These are phyloP conservation scores for Penicillium sp. DNA, from an alignment of 2,329 filamentous ascomycete genomes.

Conservation along the genomic window DNA sequence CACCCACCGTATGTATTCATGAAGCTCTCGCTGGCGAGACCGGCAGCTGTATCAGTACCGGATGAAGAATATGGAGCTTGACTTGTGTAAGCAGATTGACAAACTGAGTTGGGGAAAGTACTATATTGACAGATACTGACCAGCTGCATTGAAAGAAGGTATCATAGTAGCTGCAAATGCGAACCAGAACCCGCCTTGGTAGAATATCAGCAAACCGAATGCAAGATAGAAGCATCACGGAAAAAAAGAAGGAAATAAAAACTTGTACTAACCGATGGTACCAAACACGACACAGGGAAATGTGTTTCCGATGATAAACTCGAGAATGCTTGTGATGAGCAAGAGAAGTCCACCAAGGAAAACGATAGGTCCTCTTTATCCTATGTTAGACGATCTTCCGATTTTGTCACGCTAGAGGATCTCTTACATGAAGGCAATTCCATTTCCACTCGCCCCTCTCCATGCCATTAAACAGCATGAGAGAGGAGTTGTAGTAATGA, in stretches of 20 bases:
- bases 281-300: constrained; percentile 61
- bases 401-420: not conserved
- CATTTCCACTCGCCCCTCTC: constrained; percentile 27
- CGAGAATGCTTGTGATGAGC: constrained; percentile 54
- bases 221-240: not conserved
- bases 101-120: constrained; percentile 48
- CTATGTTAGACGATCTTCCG: not conserved
- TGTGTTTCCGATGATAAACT: constrained; percentile 61
- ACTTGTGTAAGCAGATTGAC: not conserved
- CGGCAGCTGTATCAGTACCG: constrained; percentile 24
- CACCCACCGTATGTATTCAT: constrained; percentile 27
- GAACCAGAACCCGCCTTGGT: constrained; percentile 54
- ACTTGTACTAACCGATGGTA: constrained; percentile 48
- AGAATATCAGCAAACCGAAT: not conserved
- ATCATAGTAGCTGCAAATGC: constrained; percentile 58
- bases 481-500: constrained; percentile 27
- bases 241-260: no score
- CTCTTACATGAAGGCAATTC: constrained; percentile 28
- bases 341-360: constrained; percentile 59
- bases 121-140: constrained; percentile 50
- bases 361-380: constrained; percentile 48
- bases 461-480: constrained; percentile 31
- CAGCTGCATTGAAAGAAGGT: constrained; percentile 55
- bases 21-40: constrained; percentile 24
- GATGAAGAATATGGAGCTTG: constrained; percentile 30